These are phyloP conservation scores for Crepidotus variabilis DNA, from an alignment of 768 basidiomycete species.

Conservation along the genomic window DNA sequence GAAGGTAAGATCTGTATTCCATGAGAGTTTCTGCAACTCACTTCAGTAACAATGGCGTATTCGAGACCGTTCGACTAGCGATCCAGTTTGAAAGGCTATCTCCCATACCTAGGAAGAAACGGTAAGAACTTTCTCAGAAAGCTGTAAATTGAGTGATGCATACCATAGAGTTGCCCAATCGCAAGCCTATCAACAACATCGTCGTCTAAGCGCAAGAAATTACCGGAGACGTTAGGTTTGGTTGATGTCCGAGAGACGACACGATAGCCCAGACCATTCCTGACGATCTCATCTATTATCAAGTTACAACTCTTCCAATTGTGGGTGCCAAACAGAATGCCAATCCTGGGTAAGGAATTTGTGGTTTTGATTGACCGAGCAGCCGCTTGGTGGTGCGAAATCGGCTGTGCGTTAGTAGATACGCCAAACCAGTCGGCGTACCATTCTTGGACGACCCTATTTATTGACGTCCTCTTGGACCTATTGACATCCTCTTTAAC, in stretches of 20 bases:
- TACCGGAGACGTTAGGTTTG: background rate
- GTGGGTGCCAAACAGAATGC: constrained; percentile 84
- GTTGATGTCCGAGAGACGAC: constrained; percentile 5
- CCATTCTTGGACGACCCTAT: too few relatives aligned
- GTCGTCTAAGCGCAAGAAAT: constrained; percentile 36
- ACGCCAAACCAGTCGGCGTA: too few relatives aligned
- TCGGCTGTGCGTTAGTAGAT: too few relatives aligned
- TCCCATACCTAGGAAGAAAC: constrained; percentile 63
- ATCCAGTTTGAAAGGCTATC: constrained; percentile 76
- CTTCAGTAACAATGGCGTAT: constrained; percentile 77
- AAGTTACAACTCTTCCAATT: constrained; percentile 66
- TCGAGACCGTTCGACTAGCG: constrained; percentile 45
- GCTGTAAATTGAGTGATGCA: constrained; percentile 14
- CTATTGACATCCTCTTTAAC: constrained; percentile 47
- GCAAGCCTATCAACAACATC: constrained; percentile 63
- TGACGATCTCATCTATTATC: constrained; percentile 58
- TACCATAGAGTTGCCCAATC: constrained; percentile 84
- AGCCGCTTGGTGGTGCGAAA: too few relatives aligned
- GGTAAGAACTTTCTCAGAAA: background rate
- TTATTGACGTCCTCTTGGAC: too few relatives aligned
- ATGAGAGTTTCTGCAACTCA: constrained; percentile 25
- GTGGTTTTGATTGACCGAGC: too few relatives aligned
- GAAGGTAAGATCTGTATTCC: background rate
- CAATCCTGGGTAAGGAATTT: constrained; percentile 31
- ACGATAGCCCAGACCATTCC: constrained; percentile 45